A percentile compares a stretch with the other conserved stretches of the same genome.
These are phyloP conservation scores for Russula earlei DNA, from an alignment of 768 basidiomycete species.

Conservation along the genomic window DNA sequence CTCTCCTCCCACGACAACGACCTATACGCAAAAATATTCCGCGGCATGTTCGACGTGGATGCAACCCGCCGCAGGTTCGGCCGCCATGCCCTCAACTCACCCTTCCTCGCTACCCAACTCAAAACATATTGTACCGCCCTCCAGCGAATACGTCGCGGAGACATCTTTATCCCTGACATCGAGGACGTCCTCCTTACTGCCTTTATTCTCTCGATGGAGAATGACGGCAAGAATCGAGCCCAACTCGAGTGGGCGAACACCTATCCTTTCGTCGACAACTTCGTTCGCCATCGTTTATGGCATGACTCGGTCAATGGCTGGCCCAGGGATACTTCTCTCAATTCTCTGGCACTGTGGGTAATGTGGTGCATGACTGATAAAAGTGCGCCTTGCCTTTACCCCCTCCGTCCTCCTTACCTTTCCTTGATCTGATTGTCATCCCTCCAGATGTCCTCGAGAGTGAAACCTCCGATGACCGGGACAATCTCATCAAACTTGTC, in stretches of 20 bases:
- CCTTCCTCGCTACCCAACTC: conserved; percentile 32
- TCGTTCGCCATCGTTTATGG: conserved; percentile 40
- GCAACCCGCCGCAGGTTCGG: conserved; percentile 45
- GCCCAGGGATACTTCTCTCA: conserved; percentile 43
- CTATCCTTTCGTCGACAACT: conserved; percentile 36
- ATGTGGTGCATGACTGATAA: conserved; percentile 51
- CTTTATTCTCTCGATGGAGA: conserved; percentile 52
- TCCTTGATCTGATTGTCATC: too few species aligned
- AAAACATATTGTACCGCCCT: conserved; percentile 30
- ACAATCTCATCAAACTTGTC: conserved; percentile 24
- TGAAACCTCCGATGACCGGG: conserved; percentile 25
- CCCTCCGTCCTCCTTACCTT: background rate
- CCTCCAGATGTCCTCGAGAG: conserved; percentile 23
- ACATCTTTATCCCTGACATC: conserved; percentile 25
- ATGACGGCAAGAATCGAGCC: conserved; percentile 54
- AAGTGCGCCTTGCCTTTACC: conserved; percentile 29
- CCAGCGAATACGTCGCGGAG: conserved; percentile 25
- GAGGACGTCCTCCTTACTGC: conserved; percentile 38
- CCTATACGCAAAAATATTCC: conserved; percentile 48
- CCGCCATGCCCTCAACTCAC: conserved; percentile 30
- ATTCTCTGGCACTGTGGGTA: conserved; percentile 51
- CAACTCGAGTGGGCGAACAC: conserved; percentile 48
- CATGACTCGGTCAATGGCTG: conserved; percentile 38
- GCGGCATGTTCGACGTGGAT: conserved; percentile 43
- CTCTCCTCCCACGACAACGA: conserved; percentile 28